These are phyloP conservation scores for Leersia perrieri DNA, from an alignment of 176 grass and related monocot species.

Conservation along the genomic window DNA sequence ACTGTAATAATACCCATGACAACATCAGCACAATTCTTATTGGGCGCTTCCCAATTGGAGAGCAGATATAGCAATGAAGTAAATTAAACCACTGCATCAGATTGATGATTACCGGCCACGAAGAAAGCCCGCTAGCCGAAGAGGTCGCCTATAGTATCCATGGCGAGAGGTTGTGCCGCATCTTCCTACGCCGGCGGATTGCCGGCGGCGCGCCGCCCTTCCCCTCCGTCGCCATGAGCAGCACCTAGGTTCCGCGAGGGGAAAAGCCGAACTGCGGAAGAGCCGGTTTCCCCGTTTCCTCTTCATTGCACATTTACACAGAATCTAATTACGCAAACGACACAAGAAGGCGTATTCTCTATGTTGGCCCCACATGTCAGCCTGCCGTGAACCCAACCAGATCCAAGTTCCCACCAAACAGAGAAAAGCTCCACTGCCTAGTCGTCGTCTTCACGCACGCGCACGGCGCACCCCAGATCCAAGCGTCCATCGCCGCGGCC, in stretches of 20 bases:
- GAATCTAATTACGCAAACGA: not conserved
- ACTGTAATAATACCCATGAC: not conserved
- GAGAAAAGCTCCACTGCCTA: constrained; percentile 10
- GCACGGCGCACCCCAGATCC: constrained; percentile 38
- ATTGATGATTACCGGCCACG: constrained; percentile 43
- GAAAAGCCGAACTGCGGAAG: not conserved
- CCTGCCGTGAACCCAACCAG: not conserved
- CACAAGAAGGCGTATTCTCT: not conserved
- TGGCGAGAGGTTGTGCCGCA: constrained; percentile 36
- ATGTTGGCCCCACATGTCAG: constrained; percentile 14
- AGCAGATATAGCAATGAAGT: not conserved
- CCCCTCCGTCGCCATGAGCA: constrained; percentile 18
- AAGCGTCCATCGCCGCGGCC: constrained; percentile 7
- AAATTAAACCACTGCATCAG: not conserved
- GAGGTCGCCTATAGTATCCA: constrained; percentile 29
- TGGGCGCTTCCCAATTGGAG: not conserved
- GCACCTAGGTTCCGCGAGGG: not conserved
- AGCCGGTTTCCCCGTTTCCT: not conserved
- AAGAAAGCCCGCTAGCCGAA: constrained; percentile 36
- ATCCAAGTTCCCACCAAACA: constrained; percentile 43
- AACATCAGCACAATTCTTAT: not conserved
- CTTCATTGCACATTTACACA: not conserved
- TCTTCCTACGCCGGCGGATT: constrained; percentile 11
- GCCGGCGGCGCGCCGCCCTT: not conserved
- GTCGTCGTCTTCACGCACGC: constrained; percentile 36